Conservation (phyloP, 2,329 filamentous ascomycete species). For the Colletotrichum spinosum region DNA sequence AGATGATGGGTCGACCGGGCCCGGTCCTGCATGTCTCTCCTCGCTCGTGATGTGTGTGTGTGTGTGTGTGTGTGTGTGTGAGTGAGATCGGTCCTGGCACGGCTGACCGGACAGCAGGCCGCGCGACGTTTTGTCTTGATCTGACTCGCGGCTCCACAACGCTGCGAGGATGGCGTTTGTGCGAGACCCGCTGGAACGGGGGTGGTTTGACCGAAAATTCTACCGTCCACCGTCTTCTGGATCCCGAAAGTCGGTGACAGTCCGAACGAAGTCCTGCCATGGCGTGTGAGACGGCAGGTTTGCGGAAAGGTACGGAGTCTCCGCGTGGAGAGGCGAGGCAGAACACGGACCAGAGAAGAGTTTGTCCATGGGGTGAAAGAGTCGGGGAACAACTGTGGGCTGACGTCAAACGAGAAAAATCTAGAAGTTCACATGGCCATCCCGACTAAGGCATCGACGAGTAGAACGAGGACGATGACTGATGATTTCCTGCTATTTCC, state of each 20-base stretch:
- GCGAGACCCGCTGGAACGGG: conserved; percentile 22
- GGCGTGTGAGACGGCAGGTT: background rate
- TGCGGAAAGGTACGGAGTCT: conserved; percentile 19
- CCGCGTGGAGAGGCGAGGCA: conserved; percentile 18
- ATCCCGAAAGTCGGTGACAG: conserved; percentile 25
- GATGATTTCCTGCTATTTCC: background rate
- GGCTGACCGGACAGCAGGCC: background rate
- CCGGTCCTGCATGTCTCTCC: too few species aligned
- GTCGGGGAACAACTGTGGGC: conserved; percentile 8
- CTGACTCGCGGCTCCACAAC: conserved; percentile 25
- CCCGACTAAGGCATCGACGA: conserved; percentile 1
- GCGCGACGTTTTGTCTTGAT: conserved; percentile 7
- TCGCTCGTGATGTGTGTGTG: background rate
- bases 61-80: background rate
- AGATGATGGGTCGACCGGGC: too few species aligned
- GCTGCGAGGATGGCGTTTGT: conserved; percentile 11
- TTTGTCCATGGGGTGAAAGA: conserved; percentile 9
- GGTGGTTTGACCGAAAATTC: conserved; percentile 27
- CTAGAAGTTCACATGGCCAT: conserved; percentile 18
- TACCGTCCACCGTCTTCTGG: conserved; percentile 21
- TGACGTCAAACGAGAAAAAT: conserved; percentile 21
- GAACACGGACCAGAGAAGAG: conserved; percentile 15
- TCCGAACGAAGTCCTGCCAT: conserved; percentile 1
- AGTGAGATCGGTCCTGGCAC: too few species aligned
- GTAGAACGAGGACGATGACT: background rate